Conservation (phyloP, 2,329 filamentous ascomycete species). For the Aspergillus sp. region DNA sequence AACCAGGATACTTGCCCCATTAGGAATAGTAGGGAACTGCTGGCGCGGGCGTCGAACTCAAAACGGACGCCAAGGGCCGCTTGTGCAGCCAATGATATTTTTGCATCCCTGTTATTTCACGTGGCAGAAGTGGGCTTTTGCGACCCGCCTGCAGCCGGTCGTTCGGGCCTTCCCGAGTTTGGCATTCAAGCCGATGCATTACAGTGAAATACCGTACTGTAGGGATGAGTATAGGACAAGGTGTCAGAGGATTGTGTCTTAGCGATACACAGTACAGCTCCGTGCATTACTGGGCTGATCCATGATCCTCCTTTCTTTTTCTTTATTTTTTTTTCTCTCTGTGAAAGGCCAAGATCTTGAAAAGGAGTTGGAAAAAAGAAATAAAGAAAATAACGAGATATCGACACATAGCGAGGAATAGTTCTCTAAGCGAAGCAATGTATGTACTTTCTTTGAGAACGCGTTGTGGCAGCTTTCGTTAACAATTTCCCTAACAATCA, state of each 20-base stretch:
- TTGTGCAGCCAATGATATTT: not conserved
- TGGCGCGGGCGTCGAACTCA: constrained; percentile 16
- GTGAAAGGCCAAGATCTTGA: not conserved
- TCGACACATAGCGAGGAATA: not conserved
- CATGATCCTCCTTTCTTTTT: not conserved
- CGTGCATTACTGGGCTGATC: not conserved
- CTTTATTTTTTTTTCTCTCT: no score
- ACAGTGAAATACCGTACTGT: not conserved
- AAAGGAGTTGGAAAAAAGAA: not conserved
- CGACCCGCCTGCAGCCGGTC: constrained; percentile 11
- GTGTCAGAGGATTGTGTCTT: constrained; percentile 1
- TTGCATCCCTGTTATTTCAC: constrained; percentile 14
- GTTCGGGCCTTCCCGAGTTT: constrained; percentile 23
- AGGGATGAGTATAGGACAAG: not conserved
- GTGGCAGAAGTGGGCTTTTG: constrained; percentile 13
- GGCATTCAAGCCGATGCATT: constrained; percentile 23
- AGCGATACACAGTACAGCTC: no score
- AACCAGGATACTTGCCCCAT: no score
- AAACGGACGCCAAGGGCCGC: not conserved
- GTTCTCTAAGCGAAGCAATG: no score
- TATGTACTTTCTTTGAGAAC: no score
- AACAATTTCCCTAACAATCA: not conserved
- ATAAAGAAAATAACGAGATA: not conserved
- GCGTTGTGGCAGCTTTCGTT: not conserved
- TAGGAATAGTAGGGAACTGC: constrained; percentile 11